phyloP scores from a whole-genome alignment of 1,284 basidiomycete genomes.

The Rhodotorula glutinis region DNA sequence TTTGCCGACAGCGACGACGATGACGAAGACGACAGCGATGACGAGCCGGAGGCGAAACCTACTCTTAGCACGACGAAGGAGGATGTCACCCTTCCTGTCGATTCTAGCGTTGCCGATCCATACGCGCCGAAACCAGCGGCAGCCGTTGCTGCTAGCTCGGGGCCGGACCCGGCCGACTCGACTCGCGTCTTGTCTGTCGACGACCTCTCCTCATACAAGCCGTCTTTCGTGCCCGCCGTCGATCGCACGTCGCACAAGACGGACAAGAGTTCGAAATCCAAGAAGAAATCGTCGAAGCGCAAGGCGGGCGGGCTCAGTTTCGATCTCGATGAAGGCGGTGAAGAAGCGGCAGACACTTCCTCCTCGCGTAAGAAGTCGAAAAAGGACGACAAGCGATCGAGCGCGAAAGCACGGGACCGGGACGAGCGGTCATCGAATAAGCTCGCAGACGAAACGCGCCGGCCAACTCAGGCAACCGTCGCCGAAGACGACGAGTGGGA shows the following conservation, averaged over 20 bases:
- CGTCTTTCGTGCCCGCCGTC: constrained; percentile 68
- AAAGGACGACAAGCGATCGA: not conserved
- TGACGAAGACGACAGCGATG: constrained; percentile 49
- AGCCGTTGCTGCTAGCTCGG: not conserved
- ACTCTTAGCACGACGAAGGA: not conserved
- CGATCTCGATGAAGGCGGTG: constrained; percentile 46
- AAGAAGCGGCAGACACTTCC: constrained; percentile 22
- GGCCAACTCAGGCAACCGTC: not conserved
- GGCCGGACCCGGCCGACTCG: not conserved
- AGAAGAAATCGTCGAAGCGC: constrained; percentile 52
- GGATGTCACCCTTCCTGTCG: too few species aligned
- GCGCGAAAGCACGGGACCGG: constrained; percentile 53
- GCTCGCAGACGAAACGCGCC: constrained; percentile 34
- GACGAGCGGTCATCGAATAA: constrained; percentile 47
- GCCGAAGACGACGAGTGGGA: constrained; percentile 51
- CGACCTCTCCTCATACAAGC: constrained; percentile 61
- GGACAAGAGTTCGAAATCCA: constrained; percentile 29
- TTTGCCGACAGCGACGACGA: constrained; percentile 61
- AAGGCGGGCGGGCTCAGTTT: constrained; percentile 46
- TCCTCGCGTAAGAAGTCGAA: not conserved
- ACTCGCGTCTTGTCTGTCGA: constrained; percentile 22
- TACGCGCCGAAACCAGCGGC: constrained; percentile 2
- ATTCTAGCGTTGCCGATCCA: constrained; percentile 7
- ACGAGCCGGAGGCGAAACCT: constrained; percentile 33
- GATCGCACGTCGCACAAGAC: constrained; percentile 25